Evolutionary conservation across 2,329 filamentous ascomycete species (phyloP).

Genomic region (Colletotrichum chlorophyti): DNA sequence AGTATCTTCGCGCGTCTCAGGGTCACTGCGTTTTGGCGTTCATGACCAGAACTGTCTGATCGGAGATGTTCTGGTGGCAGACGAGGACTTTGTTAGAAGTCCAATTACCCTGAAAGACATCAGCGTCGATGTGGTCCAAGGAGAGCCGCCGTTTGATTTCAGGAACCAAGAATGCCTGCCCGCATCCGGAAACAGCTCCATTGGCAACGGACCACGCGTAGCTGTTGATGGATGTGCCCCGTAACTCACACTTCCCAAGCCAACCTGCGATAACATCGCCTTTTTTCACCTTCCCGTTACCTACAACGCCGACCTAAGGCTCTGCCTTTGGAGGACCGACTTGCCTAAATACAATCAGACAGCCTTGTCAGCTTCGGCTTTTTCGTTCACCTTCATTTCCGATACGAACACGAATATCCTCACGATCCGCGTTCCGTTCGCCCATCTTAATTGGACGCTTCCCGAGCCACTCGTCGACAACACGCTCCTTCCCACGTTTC

Average conservation of each 20-base stretch:
- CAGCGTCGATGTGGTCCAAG: conserved; percentile 45
- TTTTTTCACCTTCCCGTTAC: conserved; percentile 43
- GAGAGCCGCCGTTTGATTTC: conserved; percentile 46
- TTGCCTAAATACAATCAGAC: conserved; percentile 43
- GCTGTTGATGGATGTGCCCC: conserved; percentile 44
- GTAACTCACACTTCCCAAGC: conserved; percentile 47
- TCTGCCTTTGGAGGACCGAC: conserved; percentile 49
- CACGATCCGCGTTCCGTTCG: conserved; percentile 34
- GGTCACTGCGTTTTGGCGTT: conserved; percentile 47
- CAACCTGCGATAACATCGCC: conserved; percentile 48
- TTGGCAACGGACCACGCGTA: conserved; percentile 36
- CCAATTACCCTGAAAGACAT: conserved; percentile 45
- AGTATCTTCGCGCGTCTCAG: conserved; percentile 36
- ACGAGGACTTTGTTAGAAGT: conserved; percentile 29
- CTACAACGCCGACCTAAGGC: conserved; percentile 41
- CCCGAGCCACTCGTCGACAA: conserved; percentile 41
- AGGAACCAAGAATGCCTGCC: conserved; percentile 37
- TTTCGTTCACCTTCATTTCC: conserved; percentile 47
- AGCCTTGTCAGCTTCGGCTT: conserved; percentile 46
- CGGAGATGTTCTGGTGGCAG: conserved; percentile 37
- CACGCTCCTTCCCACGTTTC: conserved; percentile 51
- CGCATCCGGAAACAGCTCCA: conserved; percentile 34
- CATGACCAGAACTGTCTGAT: conserved; percentile 49
- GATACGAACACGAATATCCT: conserved; percentile 35
- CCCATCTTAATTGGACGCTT: conserved; percentile 46